These are phyloP conservation scores for Starmerella etchellsii DNA, from an alignment of 805 yeast species.

Conservation along the genomic window DNA sequence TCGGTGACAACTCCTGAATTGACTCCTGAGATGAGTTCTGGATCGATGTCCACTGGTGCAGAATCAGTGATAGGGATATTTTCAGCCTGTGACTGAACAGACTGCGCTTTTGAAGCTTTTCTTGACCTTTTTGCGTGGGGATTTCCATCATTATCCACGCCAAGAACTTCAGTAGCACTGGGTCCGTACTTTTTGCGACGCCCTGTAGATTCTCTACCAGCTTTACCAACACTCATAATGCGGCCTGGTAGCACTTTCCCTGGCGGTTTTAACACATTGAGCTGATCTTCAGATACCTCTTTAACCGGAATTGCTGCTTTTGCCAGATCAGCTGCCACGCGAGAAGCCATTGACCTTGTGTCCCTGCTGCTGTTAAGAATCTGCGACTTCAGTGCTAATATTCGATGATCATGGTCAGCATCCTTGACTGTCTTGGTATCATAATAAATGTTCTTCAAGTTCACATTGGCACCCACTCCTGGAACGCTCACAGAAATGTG, in stretches of 20 bases:
- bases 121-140: neutral
- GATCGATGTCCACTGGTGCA: too few relatives aligned
- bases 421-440: slow-evolving; percentile 19
- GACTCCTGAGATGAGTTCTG: too few relatives aligned
- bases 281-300: slow-evolving; percentile 8
- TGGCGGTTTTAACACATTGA: slow-evolving; percentile 3
- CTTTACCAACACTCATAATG: neutral
- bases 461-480: slow-evolving; percentile 13
- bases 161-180: slow-evolving; percentile 16
- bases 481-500: slow-evolving; percentile 22
- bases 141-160: slow-evolving; percentile 1
- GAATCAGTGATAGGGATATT: too few relatives aligned
- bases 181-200: slow-evolving; percentile 12
- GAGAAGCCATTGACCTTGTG: slow-evolving; percentile 1
- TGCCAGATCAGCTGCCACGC: slow-evolving; percentile 13
- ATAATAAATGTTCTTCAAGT: slow-evolving; percentile 23
- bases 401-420: slow-evolving; percentile 17
- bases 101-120: too few relatives aligned
- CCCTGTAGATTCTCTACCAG: neutral
- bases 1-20: too few relatives aligned
- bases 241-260: neutral
- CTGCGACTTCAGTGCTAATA: slow-evolving; percentile 13
- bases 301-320: neutral
- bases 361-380: slow-evolving; percentile 12
- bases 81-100: too few relatives aligned